Evolutionary conservation across 225 moss, liverwort and hornwort genomes (phyloP), one percentile per base, ranked within the genome.

Genomic region (Sphagnum tenellum): DNA sequence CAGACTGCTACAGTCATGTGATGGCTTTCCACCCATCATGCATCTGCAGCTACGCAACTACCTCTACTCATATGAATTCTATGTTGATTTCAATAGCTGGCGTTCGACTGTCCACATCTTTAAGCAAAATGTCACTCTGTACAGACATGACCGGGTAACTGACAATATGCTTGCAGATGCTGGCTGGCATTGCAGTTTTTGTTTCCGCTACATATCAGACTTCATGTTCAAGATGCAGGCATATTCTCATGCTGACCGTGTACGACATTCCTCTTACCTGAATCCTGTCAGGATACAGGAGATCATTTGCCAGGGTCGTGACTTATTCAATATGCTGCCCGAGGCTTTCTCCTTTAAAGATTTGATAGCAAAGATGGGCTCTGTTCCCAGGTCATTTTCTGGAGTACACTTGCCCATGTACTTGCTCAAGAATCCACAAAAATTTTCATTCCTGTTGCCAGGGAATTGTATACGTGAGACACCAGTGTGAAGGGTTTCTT

Each of bases 181-280:
- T 44, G 92, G 92, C 49, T 93, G 88, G 92, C 92, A 93, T 47
- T 93, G 83, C 77, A 90, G 89, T 62, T 93, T 88, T 67, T 93
- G 93, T 71, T 86, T 93, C 51, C 72, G 89, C 8, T 29, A 84
- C n/a, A 71, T 93, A 48, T 64, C 69, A 4, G 89, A 93, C 47
- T 83, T 89, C 10, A 51, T 84, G 45, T 93, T 93, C 64, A 93
- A 93, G 71, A 88, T 89, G 87, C 74, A 77, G 66, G 77, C 86
- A 3, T 93, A 93, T 47, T 89, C 89, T 49, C 93, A 90, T 61
- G 88, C 89, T 13, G 88, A 90, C 55, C 83, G 89, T 29, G 86
- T 93, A 29, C 78, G 84, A 5, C 71, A 82, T 62, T 12, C 66
- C 11, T 88, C 82, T 14, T 83, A 83, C 55, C 61, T 93, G n/a